These are phyloP conservation scores for Phialophora chinensis DNA, from an alignment of 2,329 filamentous ascomycete species.

Conservation along the genomic window DNA sequence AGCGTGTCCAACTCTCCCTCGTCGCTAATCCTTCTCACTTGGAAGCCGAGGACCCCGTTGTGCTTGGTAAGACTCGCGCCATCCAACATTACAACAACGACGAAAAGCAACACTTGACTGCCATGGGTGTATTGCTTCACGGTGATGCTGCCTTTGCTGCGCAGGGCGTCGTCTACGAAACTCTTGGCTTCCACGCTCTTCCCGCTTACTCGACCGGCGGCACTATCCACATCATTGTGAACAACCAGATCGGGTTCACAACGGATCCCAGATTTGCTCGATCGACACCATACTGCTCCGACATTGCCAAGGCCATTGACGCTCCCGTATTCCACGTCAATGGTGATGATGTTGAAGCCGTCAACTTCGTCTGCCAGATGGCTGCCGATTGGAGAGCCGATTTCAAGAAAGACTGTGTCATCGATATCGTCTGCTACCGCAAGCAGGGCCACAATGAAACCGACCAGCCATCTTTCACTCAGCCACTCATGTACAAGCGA, in stretches of 20 bases:
- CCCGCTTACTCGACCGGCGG: conserved; percentile 96
- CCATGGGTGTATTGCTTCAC: conserved; percentile 95
- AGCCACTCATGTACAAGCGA: conserved; percentile 99
- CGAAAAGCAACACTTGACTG: conserved; percentile 82
- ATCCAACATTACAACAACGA: conserved; percentile 99
- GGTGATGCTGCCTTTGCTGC: conserved; percentile 96
- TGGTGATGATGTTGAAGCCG: conserved; percentile 95
- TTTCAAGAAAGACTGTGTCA: conserved; percentile 98
- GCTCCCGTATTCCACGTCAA: conserved; percentile 99
- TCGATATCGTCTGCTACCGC: conserved; percentile 98
- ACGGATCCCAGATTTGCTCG: conserved; percentile 97
- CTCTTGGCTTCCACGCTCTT: conserved; percentile 94
- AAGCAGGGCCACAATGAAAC: conserved; percentile 99
- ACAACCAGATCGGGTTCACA: conserved; percentile 99
- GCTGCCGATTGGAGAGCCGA: conserved; percentile 97
- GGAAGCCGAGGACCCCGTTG: conserved; percentile 96
- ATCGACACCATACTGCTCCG: conserved; percentile 97
- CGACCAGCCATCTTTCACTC: conserved; percentile 99
- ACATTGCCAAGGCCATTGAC: conserved; percentile 98
- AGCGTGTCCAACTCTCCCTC: conserved; percentile 97
- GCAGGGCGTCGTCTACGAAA: conserved; percentile 98
- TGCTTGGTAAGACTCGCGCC: conserved; percentile 94
- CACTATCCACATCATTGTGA: conserved; percentile 95
- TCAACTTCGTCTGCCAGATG: conserved; percentile 97
- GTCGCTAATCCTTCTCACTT: conserved; percentile 98